Evolutionary conservation across 371 early-diverging fungal species (phyloP).

Genomic region (Quaeritorhiza haematococci): DNA sequence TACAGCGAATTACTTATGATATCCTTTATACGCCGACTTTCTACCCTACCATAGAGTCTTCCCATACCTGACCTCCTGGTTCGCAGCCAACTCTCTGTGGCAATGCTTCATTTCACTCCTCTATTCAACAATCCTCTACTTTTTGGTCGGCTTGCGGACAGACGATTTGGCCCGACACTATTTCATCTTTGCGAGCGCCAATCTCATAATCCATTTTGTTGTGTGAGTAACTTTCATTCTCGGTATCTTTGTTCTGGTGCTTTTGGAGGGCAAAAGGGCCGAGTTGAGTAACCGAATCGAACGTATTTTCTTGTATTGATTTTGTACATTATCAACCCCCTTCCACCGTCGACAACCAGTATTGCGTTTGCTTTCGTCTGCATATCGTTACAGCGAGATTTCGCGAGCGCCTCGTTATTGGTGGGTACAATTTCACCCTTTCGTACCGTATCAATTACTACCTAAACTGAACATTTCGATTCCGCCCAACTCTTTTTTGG

Average conservation of each 20-base stretch:
- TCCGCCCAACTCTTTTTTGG: too few relatives aligned
- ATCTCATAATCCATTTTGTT: conserved; percentile 25
- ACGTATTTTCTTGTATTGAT: too few relatives aligned
- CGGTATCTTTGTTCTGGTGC: not conserved
- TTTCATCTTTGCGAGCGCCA: conserved; percentile 12
- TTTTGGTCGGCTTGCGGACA: conserved; percentile 31
- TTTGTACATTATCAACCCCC: too few relatives aligned
- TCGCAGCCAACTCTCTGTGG: conserved; percentile 26
- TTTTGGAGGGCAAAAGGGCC: not conserved
- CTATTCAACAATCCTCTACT: conserved; percentile 31
- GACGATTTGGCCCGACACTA: conserved; percentile 28
- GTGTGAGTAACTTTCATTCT: conserved; percentile 16
- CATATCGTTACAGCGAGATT: conserved; percentile 32
- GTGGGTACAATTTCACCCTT: too few relatives aligned
- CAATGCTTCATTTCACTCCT: conserved; percentile 21
- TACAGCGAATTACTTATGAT: too few relatives aligned
- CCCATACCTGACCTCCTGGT: conserved; percentile 30
- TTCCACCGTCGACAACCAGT: too few relatives aligned
- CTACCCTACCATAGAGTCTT: too few relatives aligned
- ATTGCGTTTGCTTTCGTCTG: conserved; percentile 26
- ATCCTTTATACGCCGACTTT: too few relatives aligned
- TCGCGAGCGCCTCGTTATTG: conserved; percentile 36
- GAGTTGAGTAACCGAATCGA: too few relatives aligned
- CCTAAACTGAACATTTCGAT: too few relatives aligned
- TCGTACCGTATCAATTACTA: too few relatives aligned